These are phyloP conservation scores for Cornus controversa DNA, from an alignment of 148 eudicot genomes.

Conservation along the genomic window DNA sequence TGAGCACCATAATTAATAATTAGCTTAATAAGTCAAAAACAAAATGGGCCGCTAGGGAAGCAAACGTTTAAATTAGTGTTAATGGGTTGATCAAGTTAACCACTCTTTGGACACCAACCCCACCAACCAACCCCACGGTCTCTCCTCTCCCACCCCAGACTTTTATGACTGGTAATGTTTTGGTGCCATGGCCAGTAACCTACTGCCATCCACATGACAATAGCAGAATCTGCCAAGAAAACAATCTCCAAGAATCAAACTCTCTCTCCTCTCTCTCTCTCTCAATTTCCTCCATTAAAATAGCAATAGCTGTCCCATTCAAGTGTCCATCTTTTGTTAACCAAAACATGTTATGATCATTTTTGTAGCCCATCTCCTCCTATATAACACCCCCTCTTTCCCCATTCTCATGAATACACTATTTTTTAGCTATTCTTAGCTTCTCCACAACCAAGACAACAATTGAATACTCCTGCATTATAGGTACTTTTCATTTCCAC, in stretches of 20 bases:
- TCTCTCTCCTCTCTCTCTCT: background rate
- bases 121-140: slow-evolving; percentile 15
- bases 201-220: slow-evolving; percentile 20
- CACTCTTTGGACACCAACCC: slow-evolving; percentile 36
- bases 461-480: background rate
- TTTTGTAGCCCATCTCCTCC: background rate
- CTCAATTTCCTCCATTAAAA: background rate
- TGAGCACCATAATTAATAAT: too few relatives aligned
- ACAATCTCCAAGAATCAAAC: background rate
- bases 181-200: slow-evolving; percentile 33
- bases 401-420: background rate
- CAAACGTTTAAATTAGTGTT: background rate
- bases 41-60: background rate
- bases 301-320: background rate
- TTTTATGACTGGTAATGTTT: slow-evolving; percentile 6
- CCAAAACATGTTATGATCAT: background rate
- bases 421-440: background rate
- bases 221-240: slow-evolving; percentile 4
- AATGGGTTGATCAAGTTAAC: slow-evolving; percentile 1
- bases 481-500: background rate
- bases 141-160: background rate
- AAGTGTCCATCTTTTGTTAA: background rate
- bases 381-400: background rate
- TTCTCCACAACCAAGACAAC: background rate
- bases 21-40: too few relatives aligned